Percentiles rank a stretch among this genome's conserved stretches.
Conservation (phyloP, 1,139 yeast genomes). For the Taiozyma sp. region DNA sequence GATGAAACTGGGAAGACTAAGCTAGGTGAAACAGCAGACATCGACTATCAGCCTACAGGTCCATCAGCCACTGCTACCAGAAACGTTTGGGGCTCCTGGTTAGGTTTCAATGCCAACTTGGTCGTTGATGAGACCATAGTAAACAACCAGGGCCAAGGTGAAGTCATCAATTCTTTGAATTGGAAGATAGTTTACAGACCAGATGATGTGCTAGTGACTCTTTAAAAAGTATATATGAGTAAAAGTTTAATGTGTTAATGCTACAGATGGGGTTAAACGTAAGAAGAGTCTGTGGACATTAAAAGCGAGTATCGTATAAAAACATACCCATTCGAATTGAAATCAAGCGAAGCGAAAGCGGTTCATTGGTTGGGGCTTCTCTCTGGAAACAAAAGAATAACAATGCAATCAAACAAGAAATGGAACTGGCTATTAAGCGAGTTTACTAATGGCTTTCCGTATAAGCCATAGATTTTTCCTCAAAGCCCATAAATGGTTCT, state of each 20-base stretch:
- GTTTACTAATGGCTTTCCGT: neutral
- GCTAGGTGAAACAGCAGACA: conserved; percentile 56
- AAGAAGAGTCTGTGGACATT: conserved; percentile 17
- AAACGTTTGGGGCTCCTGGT: conserved; percentile 62
- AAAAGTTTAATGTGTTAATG: neutral
- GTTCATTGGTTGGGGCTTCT: neutral
- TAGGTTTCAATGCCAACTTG: conserved; percentile 56
- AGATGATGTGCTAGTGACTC: conserved; percentile 38
- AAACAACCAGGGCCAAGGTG: conserved; percentile 34
- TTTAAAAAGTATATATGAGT: conserved; percentile 1
- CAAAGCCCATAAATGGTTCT: conserved; percentile 22
- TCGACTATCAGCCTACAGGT: conserved; percentile 12
- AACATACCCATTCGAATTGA: neutral
- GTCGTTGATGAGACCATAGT: conserved; percentile 55
- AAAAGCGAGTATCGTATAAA: neutral
- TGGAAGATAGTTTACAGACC: conserved; percentile 66
- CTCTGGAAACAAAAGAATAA: neutral
- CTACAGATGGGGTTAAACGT: neutral
- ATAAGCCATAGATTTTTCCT: conserved; percentile 9
- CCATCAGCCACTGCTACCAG: conserved; percentile 8
- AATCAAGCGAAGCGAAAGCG: conserved; percentile 1
- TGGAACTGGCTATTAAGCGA: neutral
- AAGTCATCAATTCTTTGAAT: conserved; percentile 48
- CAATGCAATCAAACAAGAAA: neutral
- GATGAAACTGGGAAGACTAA: conserved; percentile 70